Conservation (phyloP, 768 basidiomycete species). For the Boletales sp. region DNA sequence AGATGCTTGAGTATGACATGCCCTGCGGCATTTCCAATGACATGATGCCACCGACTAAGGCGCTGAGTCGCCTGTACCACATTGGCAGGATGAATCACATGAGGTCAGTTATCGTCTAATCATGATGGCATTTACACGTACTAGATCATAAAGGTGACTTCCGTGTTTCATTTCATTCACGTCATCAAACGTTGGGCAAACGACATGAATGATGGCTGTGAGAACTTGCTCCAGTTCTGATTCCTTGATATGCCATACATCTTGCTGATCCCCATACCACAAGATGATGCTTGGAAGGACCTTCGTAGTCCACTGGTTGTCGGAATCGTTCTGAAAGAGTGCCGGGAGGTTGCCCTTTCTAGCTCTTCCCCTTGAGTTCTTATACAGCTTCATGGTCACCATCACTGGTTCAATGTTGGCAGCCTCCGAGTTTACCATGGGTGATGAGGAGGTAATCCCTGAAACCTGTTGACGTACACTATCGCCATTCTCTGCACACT, state of each 20-base stretch:
- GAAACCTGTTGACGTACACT: no score
- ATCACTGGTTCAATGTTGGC: no score
- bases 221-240: background rate
- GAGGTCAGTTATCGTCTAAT: no score
- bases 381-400: no score
- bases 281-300: background rate
- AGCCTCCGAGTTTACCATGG: no score
- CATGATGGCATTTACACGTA: no score
- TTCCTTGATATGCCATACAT: background rate
- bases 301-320: background rate
- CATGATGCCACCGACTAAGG: no score
- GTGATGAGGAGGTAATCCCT: no score
- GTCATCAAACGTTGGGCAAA: background rate
- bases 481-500: no score
- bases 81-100: background rate
- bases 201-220: background rate
- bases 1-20: no score
- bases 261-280: background rate
- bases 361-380: background rate
- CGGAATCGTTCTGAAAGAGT: background rate
- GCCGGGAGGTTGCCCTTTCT: background rate
- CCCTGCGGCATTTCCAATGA: no score
- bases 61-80: no score
- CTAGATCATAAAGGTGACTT: background rate
- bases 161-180: background rate